Conservation (phyloP, 2,329 filamentous ascomycete species). For the Ilyonectria destructans region DNA sequence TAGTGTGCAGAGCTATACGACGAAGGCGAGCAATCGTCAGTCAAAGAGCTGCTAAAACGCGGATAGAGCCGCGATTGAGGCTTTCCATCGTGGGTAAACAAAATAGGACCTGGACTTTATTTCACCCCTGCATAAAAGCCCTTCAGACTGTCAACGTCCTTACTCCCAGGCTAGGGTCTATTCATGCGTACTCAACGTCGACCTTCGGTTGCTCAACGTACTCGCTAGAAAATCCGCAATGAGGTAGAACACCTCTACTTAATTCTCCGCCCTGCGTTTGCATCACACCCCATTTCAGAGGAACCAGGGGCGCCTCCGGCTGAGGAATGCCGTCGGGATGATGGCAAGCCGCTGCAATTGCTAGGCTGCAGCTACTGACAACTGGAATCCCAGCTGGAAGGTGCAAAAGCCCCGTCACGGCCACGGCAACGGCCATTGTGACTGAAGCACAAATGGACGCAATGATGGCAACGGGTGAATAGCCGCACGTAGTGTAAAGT, state of each 20-base stretch:
- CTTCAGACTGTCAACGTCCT: too few relatives aligned
- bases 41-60: too few relatives aligned
- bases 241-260: background rate
- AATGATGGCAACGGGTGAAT: slow-evolving; percentile 29
- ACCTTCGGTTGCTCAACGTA: slow-evolving; percentile 6
- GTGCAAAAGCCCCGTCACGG: background rate
- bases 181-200: slow-evolving; percentile 5
- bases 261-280: background rate
- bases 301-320: background rate
- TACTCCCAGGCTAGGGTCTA: too few relatives aligned
- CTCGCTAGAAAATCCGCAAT: slow-evolving; percentile 11
- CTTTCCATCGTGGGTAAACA: too few relatives aligned
- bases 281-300: slow-evolving; percentile 29
- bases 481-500: slow-evolving; percentile 22
- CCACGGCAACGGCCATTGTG: background rate
- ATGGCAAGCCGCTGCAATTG: slow-evolving; percentile 31
- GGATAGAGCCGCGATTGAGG: too few relatives aligned
- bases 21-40: too few relatives aligned
- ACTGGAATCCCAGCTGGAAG: slow-evolving; percentile 19
- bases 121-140: too few relatives aligned
- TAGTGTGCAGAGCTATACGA: too few relatives aligned
- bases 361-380: slow-evolving; percentile 25
- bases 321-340: slow-evolving; percentile 20
- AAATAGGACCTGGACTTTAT: too few relatives aligned
- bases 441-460: background rate